Evolutionary conservation across 257 asterid species (phyloP).

Genomic region (Gentiana dahurica): DNA sequence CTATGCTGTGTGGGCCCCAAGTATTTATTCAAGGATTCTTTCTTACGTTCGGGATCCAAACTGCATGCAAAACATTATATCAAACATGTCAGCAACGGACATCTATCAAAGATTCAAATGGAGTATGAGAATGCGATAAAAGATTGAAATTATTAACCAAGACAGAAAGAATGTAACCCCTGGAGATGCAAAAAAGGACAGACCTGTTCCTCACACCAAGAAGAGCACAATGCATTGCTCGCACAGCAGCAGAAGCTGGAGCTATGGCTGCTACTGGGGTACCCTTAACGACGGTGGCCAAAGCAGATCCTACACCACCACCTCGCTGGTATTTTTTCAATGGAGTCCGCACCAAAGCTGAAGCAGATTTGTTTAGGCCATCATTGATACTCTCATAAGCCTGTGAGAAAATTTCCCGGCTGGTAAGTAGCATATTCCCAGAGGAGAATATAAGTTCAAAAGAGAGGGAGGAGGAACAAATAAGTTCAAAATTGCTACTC

Average conservation of each 20-base stretch:
- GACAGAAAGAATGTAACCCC: neutral
- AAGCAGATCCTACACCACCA: constrained; percentile 74
- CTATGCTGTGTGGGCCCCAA: constrained; percentile 49
- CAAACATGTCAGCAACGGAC: constrained; percentile 2
- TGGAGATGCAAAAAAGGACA: constrained; percentile 6
- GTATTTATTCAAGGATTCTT: constrained; percentile 85
- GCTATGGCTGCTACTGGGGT: constrained; percentile 96
- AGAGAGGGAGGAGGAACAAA: too few relatives aligned
- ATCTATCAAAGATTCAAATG: neutral
- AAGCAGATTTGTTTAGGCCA: constrained; percentile 81
- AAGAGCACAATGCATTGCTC: constrained; percentile 79
- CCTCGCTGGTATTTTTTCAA: constrained; percentile 71
- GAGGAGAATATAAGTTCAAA: too few relatives aligned
- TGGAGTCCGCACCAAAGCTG: constrained; percentile 74
- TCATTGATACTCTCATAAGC: constrained; percentile 86
- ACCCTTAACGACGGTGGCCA: constrained; percentile 72
- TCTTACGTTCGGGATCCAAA: constrained; percentile 90
- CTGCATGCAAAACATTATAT: constrained; percentile 37
- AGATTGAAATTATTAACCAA: neutral
- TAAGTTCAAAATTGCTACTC: too few relatives aligned
- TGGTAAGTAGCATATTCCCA: too few relatives aligned
- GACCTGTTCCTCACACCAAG: constrained; percentile 93
- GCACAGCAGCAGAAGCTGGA: constrained; percentile 89
- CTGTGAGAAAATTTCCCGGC: constrained; percentile 21
- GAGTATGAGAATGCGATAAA: neutral